Conservation (phyloP, 2,329 filamentous ascomycete species). For the Ceratocystis colombiana region DNA sequence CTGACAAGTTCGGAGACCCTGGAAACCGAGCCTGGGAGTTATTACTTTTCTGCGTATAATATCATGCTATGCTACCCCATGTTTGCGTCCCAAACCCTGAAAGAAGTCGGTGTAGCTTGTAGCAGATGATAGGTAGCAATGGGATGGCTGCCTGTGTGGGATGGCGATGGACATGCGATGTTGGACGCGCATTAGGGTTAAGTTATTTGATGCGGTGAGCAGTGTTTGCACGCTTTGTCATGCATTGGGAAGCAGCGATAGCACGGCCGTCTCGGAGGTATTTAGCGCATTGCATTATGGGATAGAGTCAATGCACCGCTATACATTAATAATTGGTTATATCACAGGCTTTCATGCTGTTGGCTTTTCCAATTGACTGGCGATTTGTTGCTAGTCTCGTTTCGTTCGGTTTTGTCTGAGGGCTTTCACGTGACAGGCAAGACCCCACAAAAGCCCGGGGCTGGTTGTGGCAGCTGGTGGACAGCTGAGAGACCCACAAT, state of each 20-base stretch:
- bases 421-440: not conserved
- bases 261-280: not conserved
- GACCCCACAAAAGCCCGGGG: not conserved
- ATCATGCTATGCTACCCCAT: not conserved
- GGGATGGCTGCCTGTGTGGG: not conserved
- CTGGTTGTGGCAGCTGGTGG: not conserved
- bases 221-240: not conserved
- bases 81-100: not conserved
- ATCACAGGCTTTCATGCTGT: not conserved
- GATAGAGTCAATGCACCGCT: not conserved
- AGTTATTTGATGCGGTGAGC: not conserved
- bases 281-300: not conserved
- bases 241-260: not conserved
- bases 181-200: conserved; percentile 2
- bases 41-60: not conserved
- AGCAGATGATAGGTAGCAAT: not conserved
- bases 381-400: not conserved
- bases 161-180: not conserved
- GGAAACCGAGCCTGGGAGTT: not conserved
- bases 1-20: not conserved
- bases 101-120: not conserved
- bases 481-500: not conserved
- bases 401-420: not conserved
- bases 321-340: not conserved
- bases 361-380: not conserved